These are phyloP conservation scores for Blastobotrys malaysiensis DNA, from an alignment of 1,139 yeast species.

Conservation along the genomic window DNA sequence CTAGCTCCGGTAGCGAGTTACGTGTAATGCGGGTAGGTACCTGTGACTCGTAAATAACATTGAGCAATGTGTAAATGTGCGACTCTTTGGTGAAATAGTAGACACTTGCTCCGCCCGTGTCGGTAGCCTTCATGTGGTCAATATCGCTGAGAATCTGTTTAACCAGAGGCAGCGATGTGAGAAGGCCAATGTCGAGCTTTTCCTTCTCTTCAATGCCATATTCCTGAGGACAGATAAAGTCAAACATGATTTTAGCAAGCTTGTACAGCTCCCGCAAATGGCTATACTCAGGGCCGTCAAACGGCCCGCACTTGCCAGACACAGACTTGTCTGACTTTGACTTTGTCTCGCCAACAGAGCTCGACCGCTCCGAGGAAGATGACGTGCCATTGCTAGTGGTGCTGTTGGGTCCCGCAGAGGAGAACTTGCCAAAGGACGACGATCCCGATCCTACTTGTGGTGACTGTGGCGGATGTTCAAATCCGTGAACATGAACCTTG, in stretches of 20 bases:
- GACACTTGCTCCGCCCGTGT: conserved; percentile 67
- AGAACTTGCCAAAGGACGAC: neutral
- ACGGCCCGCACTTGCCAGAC: conserved; percentile 36
- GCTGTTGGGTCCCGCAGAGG: neutral
- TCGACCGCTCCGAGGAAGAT: neutral
- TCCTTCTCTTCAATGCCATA: conserved; percentile 96
- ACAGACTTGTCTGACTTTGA: neutral
- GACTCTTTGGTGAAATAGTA: conserved; percentile 96
- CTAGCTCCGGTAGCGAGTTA: conserved; percentile 93
- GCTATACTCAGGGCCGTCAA: conserved; percentile 75
- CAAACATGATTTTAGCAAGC: conserved; percentile 88
- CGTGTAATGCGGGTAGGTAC: conserved; percentile 91
- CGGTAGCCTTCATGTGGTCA: conserved; percentile 69
- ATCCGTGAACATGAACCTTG: conserved; percentile 6
- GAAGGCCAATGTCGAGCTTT: conserved; percentile 88
- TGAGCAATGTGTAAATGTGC: conserved; percentile 88
- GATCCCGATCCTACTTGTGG: conserved; percentile 5
- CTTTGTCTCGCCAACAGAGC: conserved; percentile 9
- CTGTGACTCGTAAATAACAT: conserved; percentile 89
- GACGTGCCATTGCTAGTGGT: neutral
- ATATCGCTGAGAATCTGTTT: conserved; percentile 80
- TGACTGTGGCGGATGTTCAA: conserved; percentile 10
- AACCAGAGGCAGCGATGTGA: conserved; percentile 91
- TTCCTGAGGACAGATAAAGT: conserved; percentile 97
- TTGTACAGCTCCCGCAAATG: conserved; percentile 83